A percentile compares a stretch with the other conserved stretches of the same genome.
These are phyloP conservation scores for Handroanthus guayacan DNA, from an alignment of 257 asterid species.

Conservation along the genomic window DNA sequence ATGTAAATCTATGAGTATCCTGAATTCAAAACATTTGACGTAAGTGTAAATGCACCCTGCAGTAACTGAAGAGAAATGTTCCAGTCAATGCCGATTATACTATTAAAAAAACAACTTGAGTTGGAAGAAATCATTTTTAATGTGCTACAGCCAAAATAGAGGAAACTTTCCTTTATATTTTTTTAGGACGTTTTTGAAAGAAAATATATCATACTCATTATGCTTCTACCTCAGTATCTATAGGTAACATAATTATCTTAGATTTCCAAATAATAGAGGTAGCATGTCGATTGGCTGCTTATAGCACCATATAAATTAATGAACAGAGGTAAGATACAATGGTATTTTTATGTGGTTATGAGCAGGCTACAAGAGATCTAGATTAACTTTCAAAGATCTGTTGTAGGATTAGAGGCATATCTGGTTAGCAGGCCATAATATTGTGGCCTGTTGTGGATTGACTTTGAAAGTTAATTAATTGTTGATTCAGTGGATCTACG, in stretches of 20 bases:
- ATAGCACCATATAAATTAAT: constrained; percentile 15
- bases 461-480: constrained; percentile 5
- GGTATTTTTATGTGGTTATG: constrained; percentile 16
- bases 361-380: constrained; percentile 14
- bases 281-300: constrained; percentile 31
- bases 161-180: constrained; percentile 4
- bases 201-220: not conserved
- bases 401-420: constrained; percentile 22
- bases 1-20: constrained; percentile 87
- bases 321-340: constrained; percentile 2
- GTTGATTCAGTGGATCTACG: not conserved
- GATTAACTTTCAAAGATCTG: constrained; percentile 6
- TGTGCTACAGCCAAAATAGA: constrained; percentile 17
- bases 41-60: constrained; percentile 56
- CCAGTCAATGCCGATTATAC: constrained; percentile 13
- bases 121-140: constrained; percentile 13
- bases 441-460: constrained; percentile 21
- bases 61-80: constrained; percentile 29
- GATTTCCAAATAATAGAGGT: constrained; percentile 8
- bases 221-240: constrained; percentile 12
- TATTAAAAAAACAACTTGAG: constrained; percentile 23
- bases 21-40: constrained; percentile 90
- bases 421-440: constrained; percentile 28
- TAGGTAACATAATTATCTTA: constrained; percentile 28
- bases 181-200: constrained; percentile 17